These are phyloP conservation scores for Salix purpurea DNA, from an alignment of 345 rosid species.

Conservation along the genomic window DNA sequence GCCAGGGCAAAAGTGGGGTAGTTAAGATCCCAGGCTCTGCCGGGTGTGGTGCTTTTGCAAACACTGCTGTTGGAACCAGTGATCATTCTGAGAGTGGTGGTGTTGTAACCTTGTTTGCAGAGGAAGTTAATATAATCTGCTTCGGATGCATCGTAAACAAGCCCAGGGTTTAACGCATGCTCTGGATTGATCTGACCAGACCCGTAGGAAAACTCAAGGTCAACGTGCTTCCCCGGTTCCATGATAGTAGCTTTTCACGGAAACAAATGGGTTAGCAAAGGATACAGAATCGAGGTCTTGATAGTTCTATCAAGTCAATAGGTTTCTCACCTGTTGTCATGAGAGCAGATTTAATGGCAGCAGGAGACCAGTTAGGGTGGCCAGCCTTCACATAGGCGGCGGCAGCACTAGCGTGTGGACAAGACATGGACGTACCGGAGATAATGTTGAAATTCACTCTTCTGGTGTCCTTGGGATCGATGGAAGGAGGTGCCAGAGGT, in stretches of 20 bases:
- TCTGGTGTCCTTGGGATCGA: neutral
- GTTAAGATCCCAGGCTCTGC: constrained; percentile 44
- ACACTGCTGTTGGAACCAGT: constrained; percentile 31
- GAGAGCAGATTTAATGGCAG: constrained; percentile 19
- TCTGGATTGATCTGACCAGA: constrained; percentile 15
- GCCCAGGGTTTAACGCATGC: constrained; percentile 16
- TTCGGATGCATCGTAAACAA: constrained; percentile 14
- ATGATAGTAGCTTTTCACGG: neutral
- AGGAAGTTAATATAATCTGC: constrained; percentile 40
- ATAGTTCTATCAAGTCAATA: neutral
- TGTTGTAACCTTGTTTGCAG: constrained; percentile 43
- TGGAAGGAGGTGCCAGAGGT: constrained; percentile 16
- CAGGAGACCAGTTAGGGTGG: constrained; percentile 28
- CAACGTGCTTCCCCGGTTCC: constrained; percentile 13
- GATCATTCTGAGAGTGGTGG: constrained; percentile 14
- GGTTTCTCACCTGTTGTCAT: constrained; percentile 25
- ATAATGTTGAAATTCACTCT: constrained; percentile 22
- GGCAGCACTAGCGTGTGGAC: constrained; percentile 30
- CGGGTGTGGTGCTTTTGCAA: constrained; percentile 19
- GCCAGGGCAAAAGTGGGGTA: constrained; percentile 41
- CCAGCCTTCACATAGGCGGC: constrained; percentile 37
- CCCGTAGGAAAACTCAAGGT: constrained; percentile 17
- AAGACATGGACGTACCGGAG: constrained; percentile 33
- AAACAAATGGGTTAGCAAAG: neutral
- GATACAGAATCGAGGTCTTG: neutral